Conservation (phyloP, 768 basidiomycete genomes). For the Antrodiella citrinella region DNA sequence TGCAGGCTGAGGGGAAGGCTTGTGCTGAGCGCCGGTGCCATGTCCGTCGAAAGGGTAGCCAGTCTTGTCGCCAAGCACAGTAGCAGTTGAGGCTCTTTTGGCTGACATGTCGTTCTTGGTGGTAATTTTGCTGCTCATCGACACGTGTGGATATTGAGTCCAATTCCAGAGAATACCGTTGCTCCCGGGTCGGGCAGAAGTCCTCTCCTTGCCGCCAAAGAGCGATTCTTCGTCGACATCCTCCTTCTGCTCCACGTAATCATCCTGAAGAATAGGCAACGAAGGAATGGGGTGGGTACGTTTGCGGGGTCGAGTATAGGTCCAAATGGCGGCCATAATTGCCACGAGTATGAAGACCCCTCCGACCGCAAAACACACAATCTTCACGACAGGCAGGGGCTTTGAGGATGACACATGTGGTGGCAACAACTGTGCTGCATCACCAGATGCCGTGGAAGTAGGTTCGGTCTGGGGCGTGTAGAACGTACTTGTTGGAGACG, state of each 20-base stretch:
- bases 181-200: constrained; percentile 32
- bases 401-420: constrained; percentile 14
- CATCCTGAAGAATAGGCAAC: constrained; percentile 61
- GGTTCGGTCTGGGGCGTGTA: neutral
- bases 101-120: constrained; percentile 1
- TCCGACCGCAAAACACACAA: constrained; percentile 47
- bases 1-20: constrained; percentile 11
- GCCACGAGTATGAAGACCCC: constrained; percentile 41
- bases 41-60: constrained; percentile 21
- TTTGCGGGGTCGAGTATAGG: constrained; percentile 41
- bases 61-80: constrained; percentile 7
- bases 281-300: constrained; percentile 61
- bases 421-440: neutral
- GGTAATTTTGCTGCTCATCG: neutral
- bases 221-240: constrained; percentile 51
- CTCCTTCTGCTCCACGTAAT: constrained; percentile 37
- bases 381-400: constrained; percentile 38
- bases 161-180: constrained; percentile 42
- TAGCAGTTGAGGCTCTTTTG: constrained; percentile 1
- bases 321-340: constrained; percentile 37
- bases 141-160: constrained; percentile 26
- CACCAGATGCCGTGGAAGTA: neutral
- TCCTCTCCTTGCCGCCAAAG: constrained; percentile 69
- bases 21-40: constrained; percentile 18
- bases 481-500: neutral